phyloP scores from a whole-genome alignment of 805 yeast genomes.

The Kuraishia capsulata region DNA sequence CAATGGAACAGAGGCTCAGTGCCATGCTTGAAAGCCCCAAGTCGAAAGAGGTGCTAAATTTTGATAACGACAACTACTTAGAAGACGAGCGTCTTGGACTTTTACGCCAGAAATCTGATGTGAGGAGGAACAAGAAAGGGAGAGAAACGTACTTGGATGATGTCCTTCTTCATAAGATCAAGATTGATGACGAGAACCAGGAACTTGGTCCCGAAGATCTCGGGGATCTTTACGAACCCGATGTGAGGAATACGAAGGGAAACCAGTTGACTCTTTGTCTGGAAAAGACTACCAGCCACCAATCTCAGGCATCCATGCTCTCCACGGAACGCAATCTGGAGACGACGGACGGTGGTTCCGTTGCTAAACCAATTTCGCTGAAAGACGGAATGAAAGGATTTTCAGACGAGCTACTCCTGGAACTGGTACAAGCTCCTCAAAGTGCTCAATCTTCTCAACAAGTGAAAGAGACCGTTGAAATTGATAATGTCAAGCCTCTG shows the following conservation, averaged over 20 bases:
- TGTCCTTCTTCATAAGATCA: slow-evolving; percentile 2
- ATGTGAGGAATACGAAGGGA: slow-evolving; percentile 19
- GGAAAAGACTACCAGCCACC: slow-evolving; percentile 17
- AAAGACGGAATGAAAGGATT: slow-evolving; percentile 14
- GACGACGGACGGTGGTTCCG: slow-evolving; percentile 11
- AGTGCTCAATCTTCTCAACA: neutral
- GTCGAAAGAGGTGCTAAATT: slow-evolving; percentile 6
- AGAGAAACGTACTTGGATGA: slow-evolving; percentile 12
- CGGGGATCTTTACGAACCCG: slow-evolving; percentile 21
- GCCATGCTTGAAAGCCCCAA: slow-evolving; percentile 23
- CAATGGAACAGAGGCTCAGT: slow-evolving; percentile 35
- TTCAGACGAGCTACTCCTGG: slow-evolving; percentile 11
- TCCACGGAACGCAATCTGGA: slow-evolving; percentile 17
- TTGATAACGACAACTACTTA: slow-evolving; percentile 19
- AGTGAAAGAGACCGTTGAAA: neutral
- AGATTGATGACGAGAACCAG: slow-evolving; percentile 8
- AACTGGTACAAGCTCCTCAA: slow-evolving; percentile 3
- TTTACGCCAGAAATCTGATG: slow-evolving; percentile 10
- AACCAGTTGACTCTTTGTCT: slow-evolving; percentile 16
- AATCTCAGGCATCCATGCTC: slow-evolving; percentile 17
- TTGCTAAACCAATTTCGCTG: slow-evolving; percentile 7
- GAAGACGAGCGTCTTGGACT: slow-evolving; percentile 15
- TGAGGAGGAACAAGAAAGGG: slow-evolving; percentile 7
- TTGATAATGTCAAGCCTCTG: neutral
- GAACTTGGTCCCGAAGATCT: slow-evolving; percentile 20